These are phyloP conservation scores for Plectosphaerella plurivora DNA, from an alignment of 2,329 filamentous ascomycete genomes.

Conservation along the genomic window DNA sequence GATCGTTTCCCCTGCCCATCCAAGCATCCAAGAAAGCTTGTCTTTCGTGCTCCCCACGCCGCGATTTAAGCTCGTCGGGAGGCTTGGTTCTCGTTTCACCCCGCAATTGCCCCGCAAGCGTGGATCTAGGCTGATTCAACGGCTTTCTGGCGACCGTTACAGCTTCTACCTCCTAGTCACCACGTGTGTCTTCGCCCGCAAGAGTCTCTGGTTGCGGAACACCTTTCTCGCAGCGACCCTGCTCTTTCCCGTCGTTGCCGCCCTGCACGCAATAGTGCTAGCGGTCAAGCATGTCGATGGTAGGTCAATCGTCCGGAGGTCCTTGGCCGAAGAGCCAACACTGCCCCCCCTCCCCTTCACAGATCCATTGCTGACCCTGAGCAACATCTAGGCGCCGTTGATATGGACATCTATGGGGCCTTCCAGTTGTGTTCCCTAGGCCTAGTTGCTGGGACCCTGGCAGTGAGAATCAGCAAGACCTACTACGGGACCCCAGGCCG, in stretches of 20 bases:
- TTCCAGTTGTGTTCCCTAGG: slow-evolving; percentile 65
- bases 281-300: slow-evolving; percentile 54
- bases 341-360: background rate
- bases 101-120: slow-evolving; percentile 1
- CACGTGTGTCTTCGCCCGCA: slow-evolving; percentile 59
- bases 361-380: background rate
- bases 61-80: too few relatives aligned
- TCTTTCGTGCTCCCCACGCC: background rate
- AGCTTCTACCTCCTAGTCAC: slow-evolving; percentile 62
- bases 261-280: slow-evolving; percentile 59
- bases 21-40: background rate
- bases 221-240: slow-evolving; percentile 60
- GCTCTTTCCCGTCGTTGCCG: slow-evolving; percentile 59
- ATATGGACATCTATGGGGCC: slow-evolving; percentile 65
- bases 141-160: background rate
- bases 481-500: slow-evolving; percentile 61
- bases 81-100: background rate
- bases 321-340: too few relatives aligned
- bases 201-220: slow-evolving; percentile 56
- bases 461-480: slow-evolving; percentile 55
- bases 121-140: background rate
- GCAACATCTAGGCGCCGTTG: slow-evolving; percentile 48
- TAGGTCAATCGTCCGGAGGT: too few relatives aligned
- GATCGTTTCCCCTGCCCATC: background rate
- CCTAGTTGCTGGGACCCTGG: slow-evolving; percentile 59